These are phyloP conservation scores for Vaucheria bursata DNA, from an alignment of 352 stramenopile genomes.

Conservation along the genomic window DNA sequence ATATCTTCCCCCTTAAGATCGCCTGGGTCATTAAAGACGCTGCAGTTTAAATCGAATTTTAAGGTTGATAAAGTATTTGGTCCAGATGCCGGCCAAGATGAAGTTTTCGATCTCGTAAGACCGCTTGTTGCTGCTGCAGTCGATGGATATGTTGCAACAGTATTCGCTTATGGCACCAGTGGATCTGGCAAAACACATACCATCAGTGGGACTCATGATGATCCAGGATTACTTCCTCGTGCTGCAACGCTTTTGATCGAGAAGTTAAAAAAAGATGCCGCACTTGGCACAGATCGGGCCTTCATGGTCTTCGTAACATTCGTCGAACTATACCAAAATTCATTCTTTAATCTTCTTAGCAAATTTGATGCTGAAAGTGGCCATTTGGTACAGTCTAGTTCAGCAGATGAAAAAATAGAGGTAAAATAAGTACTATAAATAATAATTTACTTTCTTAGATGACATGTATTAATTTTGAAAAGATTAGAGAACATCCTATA, in stretches of 20 bases:
- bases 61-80: slow-evolving; percentile 95
- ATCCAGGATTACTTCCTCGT: slow-evolving; percentile 70
- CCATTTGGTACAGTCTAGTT: neutral
- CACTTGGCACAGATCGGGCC: slow-evolving; percentile 17
- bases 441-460: neutral
- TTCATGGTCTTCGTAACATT: slow-evolving; percentile 55
- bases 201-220: slow-evolving; percentile 60
- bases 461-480: neutral
- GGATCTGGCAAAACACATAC: slow-evolving; percentile 81
- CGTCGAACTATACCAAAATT: slow-evolving; percentile 88
- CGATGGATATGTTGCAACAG: slow-evolving; percentile 53
- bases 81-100: slow-evolving; percentile 73
- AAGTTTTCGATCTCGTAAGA: slow-evolving; percentile 89
- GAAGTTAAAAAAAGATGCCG: slow-evolving; percentile 23
- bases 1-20: too few relatives aligned
- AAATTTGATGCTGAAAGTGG: neutral
- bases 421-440: neutral
- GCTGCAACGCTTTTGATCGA: slow-evolving; percentile 53
- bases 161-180: slow-evolving; percentile 82
- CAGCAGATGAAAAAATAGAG: neutral
- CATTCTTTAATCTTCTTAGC: slow-evolving; percentile 72
- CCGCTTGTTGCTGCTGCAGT: slow-evolving; percentile 28
- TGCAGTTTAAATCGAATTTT: too few relatives aligned
- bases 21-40: too few relatives aligned
- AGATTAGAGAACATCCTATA: slow-evolving; percentile 36